Conservation (phyloP, 2,329 filamentous ascomycete genomes). For the Alternaria dauci region DNA sequence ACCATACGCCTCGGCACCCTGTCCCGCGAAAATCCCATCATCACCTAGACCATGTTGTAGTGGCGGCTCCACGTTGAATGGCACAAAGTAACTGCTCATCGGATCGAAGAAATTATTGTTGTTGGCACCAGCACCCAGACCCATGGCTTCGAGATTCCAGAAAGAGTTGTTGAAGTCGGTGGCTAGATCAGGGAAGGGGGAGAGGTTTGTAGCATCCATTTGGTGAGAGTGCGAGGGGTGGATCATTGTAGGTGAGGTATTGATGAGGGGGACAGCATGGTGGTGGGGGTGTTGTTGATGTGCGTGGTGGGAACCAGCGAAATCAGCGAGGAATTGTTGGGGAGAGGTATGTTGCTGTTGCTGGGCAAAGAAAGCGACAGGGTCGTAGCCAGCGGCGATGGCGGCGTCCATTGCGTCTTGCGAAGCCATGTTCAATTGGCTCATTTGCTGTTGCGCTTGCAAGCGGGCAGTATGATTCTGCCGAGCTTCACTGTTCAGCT, state of each 20-base stretch:
- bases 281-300: conserved; percentile 48
- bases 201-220: conserved; percentile 34
- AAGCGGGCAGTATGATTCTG: conserved; percentile 35
- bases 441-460: conserved; percentile 43
- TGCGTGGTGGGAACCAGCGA: conserved; percentile 49
- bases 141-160: conserved; percentile 48
- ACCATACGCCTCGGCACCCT: conserved; percentile 20
- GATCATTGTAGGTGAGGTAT: conserved; percentile 41
- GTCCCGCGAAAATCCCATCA: conserved; percentile 42
- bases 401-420: conserved; percentile 40
- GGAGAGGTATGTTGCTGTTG: conserved; percentile 34
- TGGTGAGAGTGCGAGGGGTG: conserved; percentile 42
- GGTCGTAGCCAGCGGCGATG: conserved; percentile 40
- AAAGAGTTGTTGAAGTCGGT: conserved; percentile 43
- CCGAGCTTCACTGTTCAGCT: conserved; percentile 31
- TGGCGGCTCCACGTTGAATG: conserved; percentile 87
- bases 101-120: conserved; percentile 50
- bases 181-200: conserved; percentile 45
- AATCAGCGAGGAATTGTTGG: conserved; percentile 57
- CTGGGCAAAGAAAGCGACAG: conserved; percentile 38
- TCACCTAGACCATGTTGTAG: conserved; percentile 41
- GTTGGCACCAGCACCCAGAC: conserved; percentile 28
- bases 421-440: conserved; percentile 42
- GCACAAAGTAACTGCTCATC: conserved; percentile 84
- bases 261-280: conserved; percentile 51